These are phyloP conservation scores for Umbelopsis sp. DNA, from an alignment of 371 early-diverging fungal genomes.

Conservation along the genomic window DNA sequence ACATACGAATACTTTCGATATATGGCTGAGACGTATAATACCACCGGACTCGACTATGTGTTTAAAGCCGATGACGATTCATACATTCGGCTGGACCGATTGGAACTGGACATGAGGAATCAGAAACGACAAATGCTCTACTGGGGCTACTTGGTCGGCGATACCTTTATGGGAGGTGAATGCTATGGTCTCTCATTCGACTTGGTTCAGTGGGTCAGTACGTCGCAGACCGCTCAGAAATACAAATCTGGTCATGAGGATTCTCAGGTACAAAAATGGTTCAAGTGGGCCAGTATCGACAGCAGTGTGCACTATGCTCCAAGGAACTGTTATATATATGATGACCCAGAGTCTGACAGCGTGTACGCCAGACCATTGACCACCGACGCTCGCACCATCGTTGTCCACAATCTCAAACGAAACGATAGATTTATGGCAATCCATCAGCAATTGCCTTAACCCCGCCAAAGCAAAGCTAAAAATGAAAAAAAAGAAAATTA, in stretches of 20 bases:
- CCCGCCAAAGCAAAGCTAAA: background rate
- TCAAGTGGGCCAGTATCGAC: constrained; percentile 23
- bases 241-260: constrained; percentile 26
- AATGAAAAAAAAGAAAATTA: background rate
- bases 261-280: constrained; percentile 30
- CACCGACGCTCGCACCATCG: constrained; percentile 21
- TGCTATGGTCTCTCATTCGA: constrained; percentile 26
- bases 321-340: constrained; percentile 24
- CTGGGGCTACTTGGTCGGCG: constrained; percentile 27
- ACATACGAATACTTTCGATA: constrained; percentile 34
- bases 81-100: constrained; percentile 25
- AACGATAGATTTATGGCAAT: constrained; percentile 22
- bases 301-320: constrained; percentile 22
- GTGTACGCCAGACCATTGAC: constrained; percentile 22
- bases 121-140: constrained; percentile 20
- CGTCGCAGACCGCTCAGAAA: constrained; percentile 13
- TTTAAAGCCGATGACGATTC: constrained; percentile 30
- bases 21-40: constrained; percentile 24
- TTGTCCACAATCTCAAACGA: constrained; percentile 23
- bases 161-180: constrained; percentile 28
- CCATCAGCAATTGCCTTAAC: constrained; percentile 20
- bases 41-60: constrained; percentile 24
- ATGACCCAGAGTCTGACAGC: constrained; percentile 24
- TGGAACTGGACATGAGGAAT: constrained; percentile 18
- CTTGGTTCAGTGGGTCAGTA: constrained; percentile 24